Evolutionary conservation across 441 rosid genomes (phyloP), one percentile per base, ranked within the genome.

Genomic region (Gossypium lobatum): DNA sequence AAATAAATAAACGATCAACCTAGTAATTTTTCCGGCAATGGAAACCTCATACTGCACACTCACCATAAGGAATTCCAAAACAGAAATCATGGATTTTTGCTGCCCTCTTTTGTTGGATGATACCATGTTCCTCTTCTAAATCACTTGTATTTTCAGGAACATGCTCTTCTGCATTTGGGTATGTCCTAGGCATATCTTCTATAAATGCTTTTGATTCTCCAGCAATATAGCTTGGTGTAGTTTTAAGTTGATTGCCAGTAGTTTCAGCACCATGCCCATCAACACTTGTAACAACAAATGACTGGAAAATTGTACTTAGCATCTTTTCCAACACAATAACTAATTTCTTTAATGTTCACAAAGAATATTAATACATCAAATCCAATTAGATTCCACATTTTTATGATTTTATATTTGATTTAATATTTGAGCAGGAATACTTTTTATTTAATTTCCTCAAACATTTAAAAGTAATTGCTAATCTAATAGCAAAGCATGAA

Each of bases 21-120:
- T 23, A 66, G 72, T 50, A 18, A 50, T n/a, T 48, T n/a, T 50
- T 67, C n/a, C 26, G 16, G 72, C 59, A 67, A 50, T 1, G 42
- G 7, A 67, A 69, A 52, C 0, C 13, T 52, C 9, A 2, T 52
- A 52, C n/a, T 16, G 46, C 70, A 65, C 25, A 77, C 91, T 86
- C 84, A 90, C 98, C 97, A 80, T 84, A 93, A 67, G 98, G 98
- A 75, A 91, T 91, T 73, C 98, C 98, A 57, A 93, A 89, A 80
- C 97, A 93, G 72, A 93, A 93, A 77, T 93, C 98, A 64, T 91
- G 98, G 75, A 91, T 86, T 83, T 85, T 90, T 8, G 98, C 96
- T 1, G 88, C 79, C 73, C 82, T 75, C 73, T 65, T 75, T 2
- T 75, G 86, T 50, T 72, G 75, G 7, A 62, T n/a, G 10, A 61